phyloP scores from a whole-genome alignment of 1,139 yeast species.

The Hanseniaspora gamundiae region DNA sequence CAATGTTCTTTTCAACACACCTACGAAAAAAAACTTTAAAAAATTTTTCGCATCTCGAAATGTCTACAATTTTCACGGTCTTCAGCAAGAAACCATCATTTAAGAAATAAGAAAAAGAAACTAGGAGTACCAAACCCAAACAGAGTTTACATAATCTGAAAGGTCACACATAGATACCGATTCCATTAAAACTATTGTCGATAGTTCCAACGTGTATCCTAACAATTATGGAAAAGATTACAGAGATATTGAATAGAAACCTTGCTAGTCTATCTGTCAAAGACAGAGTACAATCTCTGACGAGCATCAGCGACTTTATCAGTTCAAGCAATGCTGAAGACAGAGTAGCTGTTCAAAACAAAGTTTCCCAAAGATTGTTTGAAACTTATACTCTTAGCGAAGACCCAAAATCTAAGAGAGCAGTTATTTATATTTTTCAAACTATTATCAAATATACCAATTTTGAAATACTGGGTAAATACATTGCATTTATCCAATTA shows the following conservation, averaged over 20 bases:
- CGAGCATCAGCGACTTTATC: constrained; percentile 5
- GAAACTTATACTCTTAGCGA: constrained; percentile 32
- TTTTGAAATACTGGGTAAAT: constrained; percentile 27
- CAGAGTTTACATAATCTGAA: too few relatives aligned
- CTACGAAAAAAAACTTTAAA: too few relatives aligned
- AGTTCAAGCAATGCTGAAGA: background rate
- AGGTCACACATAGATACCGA: too few relatives aligned
- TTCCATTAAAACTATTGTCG: too few relatives aligned
- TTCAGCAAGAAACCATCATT: too few relatives aligned
- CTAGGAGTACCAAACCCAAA: too few relatives aligned
- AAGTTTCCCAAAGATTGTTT: constrained; percentile 24
- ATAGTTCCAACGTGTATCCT: background rate
- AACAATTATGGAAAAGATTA: background rate
- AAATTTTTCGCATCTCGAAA: too few relatives aligned
- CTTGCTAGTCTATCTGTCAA: constrained; percentile 1
- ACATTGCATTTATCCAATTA: constrained; percentile 31
- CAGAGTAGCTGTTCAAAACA: constrained; percentile 6
- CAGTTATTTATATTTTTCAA: constrained; percentile 30
- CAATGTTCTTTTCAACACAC: too few relatives aligned
- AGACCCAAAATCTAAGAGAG: constrained; percentile 36
- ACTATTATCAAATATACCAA: constrained; percentile 26
- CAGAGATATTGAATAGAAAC: constrained; percentile 3
- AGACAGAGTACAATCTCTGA: constrained; percentile 4
- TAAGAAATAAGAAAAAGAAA: too few relatives aligned
- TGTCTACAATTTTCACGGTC: too few relatives aligned